Conservation (phyloP, 2,329 filamentous ascomycete genomes). For the Paecilomyces sp. region DNA sequence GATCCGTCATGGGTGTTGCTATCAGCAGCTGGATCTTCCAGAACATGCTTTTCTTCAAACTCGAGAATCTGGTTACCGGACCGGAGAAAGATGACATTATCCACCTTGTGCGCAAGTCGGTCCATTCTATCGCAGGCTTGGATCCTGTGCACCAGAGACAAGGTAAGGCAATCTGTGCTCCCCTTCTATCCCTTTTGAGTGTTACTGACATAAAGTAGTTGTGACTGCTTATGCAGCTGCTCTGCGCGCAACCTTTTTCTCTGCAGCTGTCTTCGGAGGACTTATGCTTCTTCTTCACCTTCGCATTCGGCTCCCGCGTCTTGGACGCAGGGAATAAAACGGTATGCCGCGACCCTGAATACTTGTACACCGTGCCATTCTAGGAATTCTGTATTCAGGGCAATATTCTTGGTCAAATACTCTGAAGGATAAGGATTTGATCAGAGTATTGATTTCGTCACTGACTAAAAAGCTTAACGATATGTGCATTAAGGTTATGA, state of each 20-base stretch:
- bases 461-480: neutral
- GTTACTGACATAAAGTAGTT: conserved; percentile 14
- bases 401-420: neutral
- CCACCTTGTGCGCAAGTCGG: conserved; percentile 43
- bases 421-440: neutral
- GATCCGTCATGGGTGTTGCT: conserved; percentile 67
- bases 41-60: conserved; percentile 57
- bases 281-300: conserved; percentile 26
- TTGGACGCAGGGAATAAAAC: conserved; percentile 9
- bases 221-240: conserved; percentile 28
- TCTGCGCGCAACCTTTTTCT: conserved; percentile 31
- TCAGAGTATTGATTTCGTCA: neutral
- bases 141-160: conserved; percentile 39
- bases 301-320: conserved; percentile 24
- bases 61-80: conserved; percentile 53
- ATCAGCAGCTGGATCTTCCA: conserved; percentile 66
- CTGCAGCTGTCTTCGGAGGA: conserved; percentile 26
- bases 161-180: conserved; percentile 25
- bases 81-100: conserved; percentile 49
- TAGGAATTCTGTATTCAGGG: neutral
- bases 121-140: conserved; percentile 41
- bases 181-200: neutral
- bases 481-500: neutral
- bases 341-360: neutral
- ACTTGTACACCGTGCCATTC: neutral